Evolutionary conservation across 2,329 filamentous ascomycete species (phyloP).

Genomic region (Drechslerella dactyloides): DNA sequence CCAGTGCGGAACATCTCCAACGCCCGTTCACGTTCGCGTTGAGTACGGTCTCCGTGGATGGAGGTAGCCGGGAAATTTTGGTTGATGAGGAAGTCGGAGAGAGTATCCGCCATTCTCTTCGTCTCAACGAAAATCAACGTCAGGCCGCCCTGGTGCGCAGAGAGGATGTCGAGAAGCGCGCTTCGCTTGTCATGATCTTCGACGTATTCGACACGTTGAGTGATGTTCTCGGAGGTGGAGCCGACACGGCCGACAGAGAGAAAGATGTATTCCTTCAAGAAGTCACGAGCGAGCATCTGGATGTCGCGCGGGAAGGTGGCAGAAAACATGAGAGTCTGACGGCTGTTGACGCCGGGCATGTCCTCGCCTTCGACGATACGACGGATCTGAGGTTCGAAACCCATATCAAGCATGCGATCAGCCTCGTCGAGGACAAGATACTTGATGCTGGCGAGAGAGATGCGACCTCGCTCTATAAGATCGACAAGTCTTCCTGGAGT

Average conservation of each 20-base stretch:
- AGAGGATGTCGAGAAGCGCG: conserved; percentile 93
- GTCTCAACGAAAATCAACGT: conserved; percentile 99
- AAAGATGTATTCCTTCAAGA: conserved; percentile 99
- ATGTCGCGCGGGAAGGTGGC: conserved; percentile 99
- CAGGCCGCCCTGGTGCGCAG: conserved; percentile 86
- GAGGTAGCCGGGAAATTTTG: conserved; percentile 98
- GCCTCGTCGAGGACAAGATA: conserved; percentile 98
- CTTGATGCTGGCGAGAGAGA: conserved; percentile 98
- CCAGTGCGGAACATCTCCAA: conserved; percentile 96
- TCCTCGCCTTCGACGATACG: conserved; percentile 98
- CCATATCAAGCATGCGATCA: conserved; percentile 99
- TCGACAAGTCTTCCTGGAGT: conserved; percentile 97
- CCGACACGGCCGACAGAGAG: conserved; percentile 97
- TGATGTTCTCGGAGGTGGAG: conserved; percentile 99
- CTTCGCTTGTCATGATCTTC: conserved; percentile 98
- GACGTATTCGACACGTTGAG: conserved; percentile 97
- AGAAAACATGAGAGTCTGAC: conserved; percentile 99
- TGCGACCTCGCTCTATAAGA: conserved; percentile 96
- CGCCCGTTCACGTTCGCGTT: conserved; percentile 97
- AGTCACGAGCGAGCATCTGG: conserved; percentile 97
- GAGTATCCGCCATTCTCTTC: conserved; percentile 97
- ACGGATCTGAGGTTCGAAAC: conserved; percentile 99
- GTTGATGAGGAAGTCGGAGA: conserved; percentile 98
- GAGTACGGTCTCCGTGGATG: conserved; percentile 97
- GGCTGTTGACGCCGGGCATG: conserved; percentile 81